These are phyloP conservation scores for Meredithiella fracta DNA, from an alignment of 2,329 filamentous ascomycete species.

Conservation along the genomic window DNA sequence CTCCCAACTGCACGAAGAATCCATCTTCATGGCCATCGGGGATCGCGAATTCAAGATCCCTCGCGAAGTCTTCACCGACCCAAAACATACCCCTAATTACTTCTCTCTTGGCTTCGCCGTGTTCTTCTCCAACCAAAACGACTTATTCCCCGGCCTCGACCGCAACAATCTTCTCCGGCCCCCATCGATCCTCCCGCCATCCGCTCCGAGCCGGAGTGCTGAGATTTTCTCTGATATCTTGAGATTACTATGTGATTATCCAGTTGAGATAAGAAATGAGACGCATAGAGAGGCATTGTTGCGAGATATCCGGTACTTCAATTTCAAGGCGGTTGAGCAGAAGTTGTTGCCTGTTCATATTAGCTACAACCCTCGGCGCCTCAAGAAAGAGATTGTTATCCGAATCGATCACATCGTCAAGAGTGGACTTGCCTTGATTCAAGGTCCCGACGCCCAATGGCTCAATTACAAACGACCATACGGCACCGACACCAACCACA, in stretches of 20 bases:
- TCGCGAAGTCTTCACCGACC: conserved; percentile 66
- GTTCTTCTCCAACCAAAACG: conserved; percentile 65
- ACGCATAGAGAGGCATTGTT: conserved; percentile 62
- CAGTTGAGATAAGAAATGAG: conserved; percentile 58
- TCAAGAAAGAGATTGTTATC: conserved; percentile 58
- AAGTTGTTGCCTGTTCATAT: conserved; percentile 63
- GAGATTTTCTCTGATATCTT: conserved; percentile 71
- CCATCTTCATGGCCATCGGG: conserved; percentile 84
- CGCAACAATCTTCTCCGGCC: conserved; percentile 66
- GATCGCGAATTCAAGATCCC: conserved; percentile 78
- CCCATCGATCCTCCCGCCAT: conserved; percentile 69
- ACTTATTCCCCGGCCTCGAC: conserved; percentile 75
- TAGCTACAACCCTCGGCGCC: conserved; percentile 53
- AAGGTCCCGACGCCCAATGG: conserved; percentile 26
- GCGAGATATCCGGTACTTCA: conserved; percentile 79
- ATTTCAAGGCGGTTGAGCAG: conserved; percentile 83
- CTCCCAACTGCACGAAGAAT: conserved; percentile 78
- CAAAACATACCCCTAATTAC: conserved; percentile 88
- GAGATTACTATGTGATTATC: conserved; percentile 69
- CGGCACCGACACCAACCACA: conserved; percentile 44
- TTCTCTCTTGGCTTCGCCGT: conserved; percentile 81
- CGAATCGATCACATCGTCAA: conserved; percentile 78
- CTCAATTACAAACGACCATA: conserved; percentile 74
- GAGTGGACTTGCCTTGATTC: conserved; percentile 47
- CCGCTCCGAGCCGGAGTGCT: conserved; percentile 65